Base-by-base conservation (phyloP, 208 protist genomes). In the Trypanosoma platydactyli region DNA sequence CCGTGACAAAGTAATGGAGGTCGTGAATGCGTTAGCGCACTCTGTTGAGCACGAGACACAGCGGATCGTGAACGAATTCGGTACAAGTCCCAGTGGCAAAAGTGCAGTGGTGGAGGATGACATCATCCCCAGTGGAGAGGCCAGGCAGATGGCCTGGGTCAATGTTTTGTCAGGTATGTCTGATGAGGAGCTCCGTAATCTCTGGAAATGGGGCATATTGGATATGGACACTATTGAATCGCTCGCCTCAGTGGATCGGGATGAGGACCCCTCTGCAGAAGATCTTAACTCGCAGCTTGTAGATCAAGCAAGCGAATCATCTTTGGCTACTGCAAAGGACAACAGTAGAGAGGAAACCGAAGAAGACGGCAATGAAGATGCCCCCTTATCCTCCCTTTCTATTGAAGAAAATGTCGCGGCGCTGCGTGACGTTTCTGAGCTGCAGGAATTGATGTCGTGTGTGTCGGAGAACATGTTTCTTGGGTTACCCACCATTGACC, bases 151-250 rank as follows among this genome's bases (percentile, higher is more conserved):
- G 15, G 79, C 84, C 7, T 93, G 87, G 84, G 33, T 91, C 40
- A 76, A 81, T 41, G 74, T 81, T 11, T 72, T 92, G 22, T 70
- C 86, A 22, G 53, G 33, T 9, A 64, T 80, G 18, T 64, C 45
- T 22, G 81, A 90, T 33, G 68, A 79, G 9, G 84, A 87, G 11
- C 48, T 91, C 9, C 50, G 64, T 1, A 60, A 77, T 38, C 66
- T 89, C 16, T 86, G 82, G 80, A 72, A 79, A 11, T 64, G 60
- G 44, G 72, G 66, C 11, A 48, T 93, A 48, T 58, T 93, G 13
- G 84, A 88, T 52, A 50, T 79, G 50, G 73, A 73, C 49, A 68
- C 64, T 38, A 68, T 68, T 33, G 65, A 67, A 51, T 38, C 53
- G 22, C 38, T 71, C 5, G 66, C 40, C 9, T 54, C 35, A 29